These are phyloP conservation scores for Rhodosporidiobolus odoratus DNA, from an alignment of 768 basidiomycete genomes.

Conservation along the genomic window DNA sequence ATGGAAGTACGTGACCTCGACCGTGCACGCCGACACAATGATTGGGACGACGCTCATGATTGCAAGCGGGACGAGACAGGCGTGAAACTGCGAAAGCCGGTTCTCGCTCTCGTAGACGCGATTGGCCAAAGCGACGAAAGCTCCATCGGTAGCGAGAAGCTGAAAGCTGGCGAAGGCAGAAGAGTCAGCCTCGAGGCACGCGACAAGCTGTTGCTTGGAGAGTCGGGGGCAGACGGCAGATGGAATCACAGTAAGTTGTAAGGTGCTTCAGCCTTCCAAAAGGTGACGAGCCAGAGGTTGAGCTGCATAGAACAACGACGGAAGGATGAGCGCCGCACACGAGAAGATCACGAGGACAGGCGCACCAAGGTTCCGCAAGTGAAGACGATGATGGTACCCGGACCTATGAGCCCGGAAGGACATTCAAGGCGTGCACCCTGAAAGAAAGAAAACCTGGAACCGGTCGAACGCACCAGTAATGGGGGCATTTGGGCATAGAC, in stretches of 20 bases:
- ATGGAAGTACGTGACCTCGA: constrained; percentile 4
- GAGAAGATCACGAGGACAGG: too few relatives aligned
- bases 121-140: constrained; percentile 2
- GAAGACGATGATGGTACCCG: constrained; percentile 11
- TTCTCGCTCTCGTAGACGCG: not conserved
- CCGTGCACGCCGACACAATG: not conserved
- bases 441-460: too few relatives aligned
- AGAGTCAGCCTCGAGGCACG: not conserved
- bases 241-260: constrained; percentile 23
- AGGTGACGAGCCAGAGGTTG: constrained; percentile 5
- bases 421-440: too few relatives aligned
- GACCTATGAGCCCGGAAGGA: too few relatives aligned
- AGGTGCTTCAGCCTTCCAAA: constrained; percentile 9
- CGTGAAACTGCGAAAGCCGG: constrained; percentile 6
- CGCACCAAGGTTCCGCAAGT: not conserved
- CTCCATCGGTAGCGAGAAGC: not conserved
- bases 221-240: not conserved
- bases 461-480: too few relatives aligned
- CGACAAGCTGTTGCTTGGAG: not conserved
- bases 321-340: not conserved
- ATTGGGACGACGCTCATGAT: not conserved
- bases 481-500: constrained; percentile 17
- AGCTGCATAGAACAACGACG: not conserved
- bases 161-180: constrained; percentile 1
- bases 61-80: constrained; percentile 8